Percentiles rank a stretch among this genome's conserved stretches.
Conservation (phyloP, 2,329 filamentous ascomycete species). For the Talaromyces piceae region DNA sequence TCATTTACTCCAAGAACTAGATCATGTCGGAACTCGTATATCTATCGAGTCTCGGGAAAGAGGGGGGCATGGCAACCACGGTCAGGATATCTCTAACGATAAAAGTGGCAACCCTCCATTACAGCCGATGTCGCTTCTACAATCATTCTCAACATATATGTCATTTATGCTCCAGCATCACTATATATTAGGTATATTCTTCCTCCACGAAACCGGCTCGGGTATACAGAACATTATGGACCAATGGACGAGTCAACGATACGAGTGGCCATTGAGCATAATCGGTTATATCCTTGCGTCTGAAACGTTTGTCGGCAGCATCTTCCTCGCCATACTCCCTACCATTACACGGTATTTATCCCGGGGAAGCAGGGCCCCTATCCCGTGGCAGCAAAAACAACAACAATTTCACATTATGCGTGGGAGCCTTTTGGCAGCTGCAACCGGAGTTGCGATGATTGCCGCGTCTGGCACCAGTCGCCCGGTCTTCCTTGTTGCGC, state of each 20-base stretch:
- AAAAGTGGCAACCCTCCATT: neutral
- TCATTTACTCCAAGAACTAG: neutral
- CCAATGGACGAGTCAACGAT: neutral
- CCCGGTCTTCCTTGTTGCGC: neutral
- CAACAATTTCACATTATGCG: neutral
- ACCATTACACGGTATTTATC: neutral
- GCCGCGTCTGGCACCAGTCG: neutral
- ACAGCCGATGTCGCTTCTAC: neutral
- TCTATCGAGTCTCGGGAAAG: neutral
- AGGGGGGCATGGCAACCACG: neutral
- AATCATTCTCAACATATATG: neutral
- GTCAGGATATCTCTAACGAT: neutral
- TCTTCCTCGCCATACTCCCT: neutral
- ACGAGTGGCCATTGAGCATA: neutral
- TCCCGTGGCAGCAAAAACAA: neutral
- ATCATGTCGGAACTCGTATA: neutral
- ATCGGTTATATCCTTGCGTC: neutral
- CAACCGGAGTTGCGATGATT: neutral
- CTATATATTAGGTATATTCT: neutral
- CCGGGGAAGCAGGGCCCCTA: neutral
- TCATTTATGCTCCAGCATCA: neutral
- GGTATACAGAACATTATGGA: neutral
- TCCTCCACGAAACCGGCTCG: neutral
- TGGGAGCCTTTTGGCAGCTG: neutral
- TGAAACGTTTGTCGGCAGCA: neutral